phyloP scores from a whole-genome alignment of 2,329 filamentous ascomycete genomes.

The Neocucurbitaria cava region DNA sequence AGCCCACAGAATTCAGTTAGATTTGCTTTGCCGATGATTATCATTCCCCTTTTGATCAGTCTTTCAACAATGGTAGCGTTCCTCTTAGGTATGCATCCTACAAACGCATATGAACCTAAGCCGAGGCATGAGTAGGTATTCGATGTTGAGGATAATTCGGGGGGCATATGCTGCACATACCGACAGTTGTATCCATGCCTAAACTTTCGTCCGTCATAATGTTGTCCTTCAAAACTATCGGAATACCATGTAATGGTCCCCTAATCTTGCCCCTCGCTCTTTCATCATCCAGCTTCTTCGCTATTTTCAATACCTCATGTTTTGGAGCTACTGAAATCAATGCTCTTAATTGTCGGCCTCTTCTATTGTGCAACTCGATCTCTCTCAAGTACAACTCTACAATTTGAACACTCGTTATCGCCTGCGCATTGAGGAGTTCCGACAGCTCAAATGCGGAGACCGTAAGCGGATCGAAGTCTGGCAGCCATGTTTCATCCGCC shows the following conservation, averaged over 20 bases:
- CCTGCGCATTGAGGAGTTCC: constrained; percentile 37
- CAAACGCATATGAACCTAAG: constrained; percentile 47
- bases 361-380: constrained; percentile 45
- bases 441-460: constrained; percentile 41
- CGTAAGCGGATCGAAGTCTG: constrained; percentile 44
- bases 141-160: not conserved
- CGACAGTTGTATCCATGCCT: constrained; percentile 53
- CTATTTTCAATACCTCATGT: constrained; percentile 45
- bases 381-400: constrained; percentile 43
- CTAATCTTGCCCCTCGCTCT: constrained; percentile 44
- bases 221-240: constrained; percentile 53
- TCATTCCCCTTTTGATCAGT: constrained; percentile 48
- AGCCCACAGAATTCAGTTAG: constrained; percentile 49
- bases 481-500: constrained; percentile 27
- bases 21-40: constrained; percentile 53
- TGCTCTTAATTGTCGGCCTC: constrained; percentile 45
- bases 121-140: not conserved
- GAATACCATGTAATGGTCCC: constrained; percentile 52
- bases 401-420: constrained; percentile 45
- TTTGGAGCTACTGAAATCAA: constrained; percentile 49
- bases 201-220: constrained; percentile 48
- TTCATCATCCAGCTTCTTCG: constrained; percentile 50
- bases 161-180: constrained; percentile 22
- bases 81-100: constrained; percentile 44
- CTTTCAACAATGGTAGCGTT: constrained; percentile 49